A percentile compares a stretch with the other conserved stretches of the same genome.
These are phyloP conservation scores for Volvox carteri DNA, from an alignment of 163 green algal species.

Conservation along the genomic window DNA sequence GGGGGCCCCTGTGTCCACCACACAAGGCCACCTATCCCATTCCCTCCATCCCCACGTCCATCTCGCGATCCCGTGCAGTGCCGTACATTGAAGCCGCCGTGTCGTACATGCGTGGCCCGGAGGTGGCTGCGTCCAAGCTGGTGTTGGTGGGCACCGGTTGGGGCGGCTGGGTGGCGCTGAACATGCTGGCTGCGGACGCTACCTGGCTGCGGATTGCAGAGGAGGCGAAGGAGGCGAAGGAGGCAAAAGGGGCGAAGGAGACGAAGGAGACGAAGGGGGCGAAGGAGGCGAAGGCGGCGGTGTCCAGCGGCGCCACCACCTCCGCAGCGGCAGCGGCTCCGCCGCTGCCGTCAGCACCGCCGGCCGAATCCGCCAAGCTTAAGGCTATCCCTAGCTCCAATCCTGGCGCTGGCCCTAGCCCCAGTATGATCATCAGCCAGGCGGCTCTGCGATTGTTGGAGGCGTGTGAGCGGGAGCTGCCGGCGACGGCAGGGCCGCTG, in stretches of 20 bases:
- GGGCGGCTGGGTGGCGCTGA: slow-evolving; percentile 17
- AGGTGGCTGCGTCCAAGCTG: not conserved
- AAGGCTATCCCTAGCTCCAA: too few relatives aligned
- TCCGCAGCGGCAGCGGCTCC: too few relatives aligned
- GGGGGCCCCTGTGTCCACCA: too few relatives aligned
- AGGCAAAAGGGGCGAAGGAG: not conserved
- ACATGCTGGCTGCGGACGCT: slow-evolving; percentile 3
- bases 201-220: too few relatives aligned
- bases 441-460: not conserved
- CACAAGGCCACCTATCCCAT: too few relatives aligned
- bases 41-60: too few relatives aligned
- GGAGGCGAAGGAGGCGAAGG: not conserved
- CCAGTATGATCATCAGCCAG: too few relatives aligned
- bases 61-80: not conserved
- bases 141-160: slow-evolving; percentile 39
- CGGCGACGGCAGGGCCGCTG: not conserved
- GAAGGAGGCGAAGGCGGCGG: too few relatives aligned
- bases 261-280: not conserved
- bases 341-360: too few relatives aligned
- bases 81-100: slow-evolving; percentile 10
- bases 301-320: too few relatives aligned
- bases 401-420: too few relatives aligned
- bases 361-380: too few relatives aligned
- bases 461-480: not conserved
- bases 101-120: slow-evolving; percentile 32